Conservation (phyloP, 106 monocot genomes). For the Dioscorea alata region DNA sequence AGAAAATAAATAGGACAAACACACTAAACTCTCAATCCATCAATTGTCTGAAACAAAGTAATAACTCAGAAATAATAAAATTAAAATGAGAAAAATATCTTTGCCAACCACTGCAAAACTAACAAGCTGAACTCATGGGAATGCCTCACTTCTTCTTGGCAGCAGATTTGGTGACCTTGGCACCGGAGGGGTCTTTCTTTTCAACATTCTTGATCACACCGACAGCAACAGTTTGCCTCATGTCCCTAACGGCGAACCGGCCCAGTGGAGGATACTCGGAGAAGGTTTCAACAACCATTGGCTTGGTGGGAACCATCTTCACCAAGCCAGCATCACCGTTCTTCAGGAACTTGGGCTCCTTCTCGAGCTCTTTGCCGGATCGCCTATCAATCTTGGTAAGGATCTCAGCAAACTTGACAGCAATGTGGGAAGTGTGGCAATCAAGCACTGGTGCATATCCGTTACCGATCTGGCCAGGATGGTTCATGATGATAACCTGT, state of each 20-base stretch:
- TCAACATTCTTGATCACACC: conserved; percentile 20
- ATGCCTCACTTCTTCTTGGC: conserved; percentile 15
- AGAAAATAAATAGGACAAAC: too few species aligned
- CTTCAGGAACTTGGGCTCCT: conserved; percentile 20
- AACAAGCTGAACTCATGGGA: not conserved
- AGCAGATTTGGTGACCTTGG: conserved; percentile 20
- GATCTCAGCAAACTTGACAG: conserved; percentile 18
- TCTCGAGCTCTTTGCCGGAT: conserved; percentile 19
- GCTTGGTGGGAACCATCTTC: conserved; percentile 18
- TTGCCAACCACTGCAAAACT: not conserved
- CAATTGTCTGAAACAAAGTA: too few species aligned
- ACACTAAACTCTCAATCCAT: too few species aligned
- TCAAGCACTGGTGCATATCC: conserved; percentile 18
- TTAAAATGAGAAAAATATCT: too few species aligned
- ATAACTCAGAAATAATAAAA: too few species aligned
- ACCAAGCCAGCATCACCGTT: conserved; percentile 13
- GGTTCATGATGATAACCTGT: conserved; percentile 24
- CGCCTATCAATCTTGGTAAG: conserved; percentile 18
- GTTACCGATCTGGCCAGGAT: conserved; percentile 17
- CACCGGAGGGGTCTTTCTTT: conserved; percentile 17
- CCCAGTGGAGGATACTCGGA: conserved; percentile 12
- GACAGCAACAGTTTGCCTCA: conserved; percentile 16
- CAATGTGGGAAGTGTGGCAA: conserved; percentile 16
- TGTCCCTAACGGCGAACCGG: conserved; percentile 16
- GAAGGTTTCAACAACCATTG: conserved; percentile 19